phyloP scores from a whole-genome alignment of 176 grass and related monocot genomes.

The Avena eriantha region DNA sequence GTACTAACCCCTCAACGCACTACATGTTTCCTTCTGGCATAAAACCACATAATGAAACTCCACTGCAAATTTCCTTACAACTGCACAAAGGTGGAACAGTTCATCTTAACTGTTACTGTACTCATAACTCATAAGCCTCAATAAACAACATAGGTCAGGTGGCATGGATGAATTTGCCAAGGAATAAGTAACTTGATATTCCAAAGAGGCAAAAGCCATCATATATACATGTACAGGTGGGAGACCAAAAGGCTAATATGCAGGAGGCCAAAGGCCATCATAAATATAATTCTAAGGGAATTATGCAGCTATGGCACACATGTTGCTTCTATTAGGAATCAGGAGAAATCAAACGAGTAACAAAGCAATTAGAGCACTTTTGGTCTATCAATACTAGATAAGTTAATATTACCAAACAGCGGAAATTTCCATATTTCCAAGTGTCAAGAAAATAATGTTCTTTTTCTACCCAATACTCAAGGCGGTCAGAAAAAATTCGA shows the following conservation, averaged over 20 bases:
- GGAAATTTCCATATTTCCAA: conserved; percentile 16
- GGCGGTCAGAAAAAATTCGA: background rate
- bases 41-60: conserved; percentile 13
- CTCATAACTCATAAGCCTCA: background rate
- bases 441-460: background rate
- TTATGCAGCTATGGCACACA: background rate
- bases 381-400: background rate
- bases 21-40: conserved; percentile 31
- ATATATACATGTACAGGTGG: too few species aligned
- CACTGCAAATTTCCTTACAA: background rate
- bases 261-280: too few species aligned
- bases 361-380: background rate
- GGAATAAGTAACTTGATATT: too few species aligned
- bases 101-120: background rate
- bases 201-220: too few species aligned
- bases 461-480: background rate
- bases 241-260: too few species aligned
- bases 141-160: background rate
- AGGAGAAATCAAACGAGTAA: background rate
- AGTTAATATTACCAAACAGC: background rate
- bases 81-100: background rate
- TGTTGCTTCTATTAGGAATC: conserved; percentile 2
- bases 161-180: conserved; percentile 14
- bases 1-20: background rate
- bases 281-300: too few species aligned